Conservation (phyloP, 805 yeast species). For the Candida cerambycidarum region DNA sequence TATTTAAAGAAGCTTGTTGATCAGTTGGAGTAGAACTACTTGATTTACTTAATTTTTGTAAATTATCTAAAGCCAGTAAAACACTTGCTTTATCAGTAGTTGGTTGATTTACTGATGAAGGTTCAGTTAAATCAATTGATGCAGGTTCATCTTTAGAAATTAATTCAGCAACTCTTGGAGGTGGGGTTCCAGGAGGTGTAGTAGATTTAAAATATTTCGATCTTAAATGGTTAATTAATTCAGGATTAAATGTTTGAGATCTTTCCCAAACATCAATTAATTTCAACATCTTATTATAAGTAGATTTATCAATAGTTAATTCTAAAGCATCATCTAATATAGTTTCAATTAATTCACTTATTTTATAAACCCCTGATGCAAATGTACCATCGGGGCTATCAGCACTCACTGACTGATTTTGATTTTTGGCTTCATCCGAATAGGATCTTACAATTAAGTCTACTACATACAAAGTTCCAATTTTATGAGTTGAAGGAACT, state of each 20-base stretch:
- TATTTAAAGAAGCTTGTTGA: conserved; percentile 13
- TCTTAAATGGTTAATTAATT: conserved; percentile 54
- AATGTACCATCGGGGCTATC: conserved; percentile 66
- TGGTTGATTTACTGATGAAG: neutral
- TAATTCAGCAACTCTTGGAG: conserved; percentile 22
- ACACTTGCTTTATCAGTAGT: conserved; percentile 52
- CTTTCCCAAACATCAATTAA: conserved; percentile 91
- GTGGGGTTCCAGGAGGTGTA: conserved; percentile 69
- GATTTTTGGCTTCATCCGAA: conserved; percentile 68
- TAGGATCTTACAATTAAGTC: conserved; percentile 90
- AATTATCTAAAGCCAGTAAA: conserved; percentile 66
- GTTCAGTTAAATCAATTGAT: neutral
- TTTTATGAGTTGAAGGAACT: conserved; percentile 76
- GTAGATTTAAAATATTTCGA: conserved; percentile 59
- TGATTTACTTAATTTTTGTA: conserved; percentile 47
- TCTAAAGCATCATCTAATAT: conserved; percentile 63
- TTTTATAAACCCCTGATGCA: conserved; percentile 68
- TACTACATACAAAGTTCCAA: conserved; percentile 87
- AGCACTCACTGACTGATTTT: conserved; percentile 45
- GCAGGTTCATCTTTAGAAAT: conserved; percentile 4
- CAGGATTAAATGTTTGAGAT: conserved; percentile 69
- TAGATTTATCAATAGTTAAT: conserved; percentile 52
- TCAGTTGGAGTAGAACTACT: conserved; percentile 27
- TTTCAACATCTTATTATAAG: conserved; percentile 71
- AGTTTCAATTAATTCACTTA: conserved; percentile 63